phyloP scores from a whole-genome alignment of 2,329 filamentous ascomycete genomes.

The Camillea tinctor region DNA sequence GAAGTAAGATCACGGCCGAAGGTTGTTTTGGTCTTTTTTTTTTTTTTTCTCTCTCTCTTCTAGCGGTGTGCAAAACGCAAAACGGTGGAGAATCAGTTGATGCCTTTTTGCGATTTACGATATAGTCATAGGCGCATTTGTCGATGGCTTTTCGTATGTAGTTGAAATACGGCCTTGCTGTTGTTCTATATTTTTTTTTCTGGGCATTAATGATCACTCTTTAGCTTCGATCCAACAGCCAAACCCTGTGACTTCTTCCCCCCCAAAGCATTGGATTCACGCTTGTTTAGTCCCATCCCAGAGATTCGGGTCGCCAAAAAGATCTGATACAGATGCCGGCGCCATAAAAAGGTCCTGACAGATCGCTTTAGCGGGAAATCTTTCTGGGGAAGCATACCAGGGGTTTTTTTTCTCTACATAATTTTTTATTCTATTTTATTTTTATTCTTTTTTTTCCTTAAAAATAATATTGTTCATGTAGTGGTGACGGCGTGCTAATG shows the following conservation, averaged over 20 bases:
- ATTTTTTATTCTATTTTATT: too few relatives aligned
- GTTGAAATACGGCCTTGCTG: slow-evolving; percentile 22
- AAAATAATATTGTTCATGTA: slow-evolving; percentile 9
- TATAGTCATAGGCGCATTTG: background rate
- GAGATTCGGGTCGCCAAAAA: slow-evolving; percentile 31
- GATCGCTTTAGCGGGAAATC: slow-evolving; percentile 37
- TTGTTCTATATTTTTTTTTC: too few relatives aligned
- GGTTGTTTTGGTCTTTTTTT: too few relatives aligned
- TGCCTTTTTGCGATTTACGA: slow-evolving; percentile 4
- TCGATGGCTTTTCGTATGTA: slow-evolving; percentile 9
- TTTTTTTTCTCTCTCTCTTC: too few relatives aligned
- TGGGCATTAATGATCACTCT: slow-evolving; percentile 23
- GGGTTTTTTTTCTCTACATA: slow-evolving; percentile 4
- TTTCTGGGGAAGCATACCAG: slow-evolving; percentile 34
- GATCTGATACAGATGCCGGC: slow-evolving; percentile 29
- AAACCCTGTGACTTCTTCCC: slow-evolving; percentile 22
- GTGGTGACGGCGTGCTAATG: background rate
- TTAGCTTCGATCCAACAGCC: slow-evolving; percentile 24
- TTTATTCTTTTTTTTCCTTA: background rate
- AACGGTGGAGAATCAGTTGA: slow-evolving; percentile 12
- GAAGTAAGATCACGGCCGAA: background rate
- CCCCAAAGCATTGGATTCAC: slow-evolving; percentile 31
- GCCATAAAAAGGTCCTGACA: slow-evolving; percentile 35
- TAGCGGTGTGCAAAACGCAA: slow-evolving; percentile 20
- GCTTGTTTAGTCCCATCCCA: slow-evolving; percentile 36